Conservation (phyloP, 2,329 filamentous ascomycete genomes). For the Cercospora zeae-maydis region DNA sequence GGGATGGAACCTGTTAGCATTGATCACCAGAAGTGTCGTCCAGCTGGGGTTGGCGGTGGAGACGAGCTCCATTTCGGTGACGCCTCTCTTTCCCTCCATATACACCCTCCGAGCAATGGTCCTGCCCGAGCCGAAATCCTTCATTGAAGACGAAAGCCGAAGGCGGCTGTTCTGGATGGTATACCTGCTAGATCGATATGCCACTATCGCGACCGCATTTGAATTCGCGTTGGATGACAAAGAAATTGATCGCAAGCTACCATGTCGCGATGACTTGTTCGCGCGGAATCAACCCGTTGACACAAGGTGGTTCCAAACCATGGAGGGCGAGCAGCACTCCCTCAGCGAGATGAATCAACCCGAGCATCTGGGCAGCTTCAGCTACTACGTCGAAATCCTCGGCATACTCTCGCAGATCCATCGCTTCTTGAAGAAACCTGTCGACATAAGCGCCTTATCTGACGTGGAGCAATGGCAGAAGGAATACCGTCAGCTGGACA, state of each 20-base stretch:
- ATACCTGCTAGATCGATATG: slow-evolving; percentile 84
- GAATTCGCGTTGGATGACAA: slow-evolving; percentile 86
- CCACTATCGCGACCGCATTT: slow-evolving; percentile 85
- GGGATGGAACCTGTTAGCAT: slow-evolving; percentile 84
- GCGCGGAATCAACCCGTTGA: slow-evolving; percentile 78
- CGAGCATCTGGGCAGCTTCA: slow-evolving; percentile 82
- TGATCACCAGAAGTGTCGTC: slow-evolving; percentile 84
- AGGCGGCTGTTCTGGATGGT: slow-evolving; percentile 91
- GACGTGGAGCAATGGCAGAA: slow-evolving; percentile 90
- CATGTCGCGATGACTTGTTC: slow-evolving; percentile 84
- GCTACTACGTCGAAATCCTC: slow-evolving; percentile 85
- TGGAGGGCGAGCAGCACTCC: slow-evolving; percentile 51
- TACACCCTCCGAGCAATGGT: slow-evolving; percentile 85
- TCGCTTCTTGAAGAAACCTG: slow-evolving; percentile 80
- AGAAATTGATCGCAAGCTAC: slow-evolving; percentile 81
- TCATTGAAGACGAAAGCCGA: slow-evolving; percentile 84
- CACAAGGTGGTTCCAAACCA: slow-evolving; percentile 70
- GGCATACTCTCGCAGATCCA: slow-evolving; percentile 85
- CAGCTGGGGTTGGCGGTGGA: slow-evolving; percentile 84
- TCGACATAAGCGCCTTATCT: slow-evolving; percentile 77
- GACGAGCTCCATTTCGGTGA: slow-evolving; percentile 71
- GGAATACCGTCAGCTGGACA: slow-evolving; percentile 80
- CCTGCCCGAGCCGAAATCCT: slow-evolving; percentile 75
- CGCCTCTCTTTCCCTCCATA: slow-evolving; percentile 77
- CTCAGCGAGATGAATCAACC: slow-evolving; percentile 57